Percentiles rank a stretch among this genome's conserved stretches.
Conservation (phyloP, 2,329 filamentous ascomycete genomes). For the Diaporthe helianthi region DNA sequence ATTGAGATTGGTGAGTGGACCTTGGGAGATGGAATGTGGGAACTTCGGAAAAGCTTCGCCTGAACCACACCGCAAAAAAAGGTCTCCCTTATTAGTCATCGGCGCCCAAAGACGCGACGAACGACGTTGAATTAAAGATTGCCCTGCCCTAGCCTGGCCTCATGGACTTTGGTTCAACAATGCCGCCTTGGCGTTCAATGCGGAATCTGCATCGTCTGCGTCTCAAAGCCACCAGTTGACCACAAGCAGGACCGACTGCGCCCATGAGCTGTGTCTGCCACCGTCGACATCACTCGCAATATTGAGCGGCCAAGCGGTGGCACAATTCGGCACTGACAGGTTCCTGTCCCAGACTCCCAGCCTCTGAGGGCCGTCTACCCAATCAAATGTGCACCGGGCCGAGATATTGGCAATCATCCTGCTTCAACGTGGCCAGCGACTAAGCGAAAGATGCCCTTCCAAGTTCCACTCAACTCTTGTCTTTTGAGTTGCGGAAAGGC, state of each 20-base stretch:
- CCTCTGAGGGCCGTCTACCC: not conserved
- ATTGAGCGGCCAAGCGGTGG: slow-evolving; percentile 15
- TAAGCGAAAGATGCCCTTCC: not conserved
- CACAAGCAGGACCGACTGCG: not conserved
- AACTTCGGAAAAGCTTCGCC: slow-evolving; percentile 11
- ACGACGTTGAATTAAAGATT: slow-evolving; percentile 15
- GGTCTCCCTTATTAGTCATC: slow-evolving; percentile 12
- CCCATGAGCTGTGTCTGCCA: not conserved
- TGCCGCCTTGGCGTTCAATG: slow-evolving; percentile 8
- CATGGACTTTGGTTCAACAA: not conserved
- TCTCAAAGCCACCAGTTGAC: not conserved
- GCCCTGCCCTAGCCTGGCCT: slow-evolving; percentile 1
- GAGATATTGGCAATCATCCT: slow-evolving; percentile 3
- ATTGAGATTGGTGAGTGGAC: not conserved
- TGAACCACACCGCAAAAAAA: too few species aligned
- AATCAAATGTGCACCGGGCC: slow-evolving; percentile 19
- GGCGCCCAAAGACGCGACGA: not conserved
- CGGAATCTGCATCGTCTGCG: not conserved
- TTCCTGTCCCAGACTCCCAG: slow-evolving; percentile 22
- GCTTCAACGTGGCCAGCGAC: not conserved
- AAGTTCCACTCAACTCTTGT: too few species aligned
- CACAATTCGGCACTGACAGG: slow-evolving; percentile 9
- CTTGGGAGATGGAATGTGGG: not conserved
- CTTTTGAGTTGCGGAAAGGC: not conserved
- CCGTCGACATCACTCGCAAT: not conserved